Evolutionary conservation across 805 yeast species (phyloP), one percentile per base, ranked within the genome.

Genomic region (Nakazawaea ishiwadae): DNA sequence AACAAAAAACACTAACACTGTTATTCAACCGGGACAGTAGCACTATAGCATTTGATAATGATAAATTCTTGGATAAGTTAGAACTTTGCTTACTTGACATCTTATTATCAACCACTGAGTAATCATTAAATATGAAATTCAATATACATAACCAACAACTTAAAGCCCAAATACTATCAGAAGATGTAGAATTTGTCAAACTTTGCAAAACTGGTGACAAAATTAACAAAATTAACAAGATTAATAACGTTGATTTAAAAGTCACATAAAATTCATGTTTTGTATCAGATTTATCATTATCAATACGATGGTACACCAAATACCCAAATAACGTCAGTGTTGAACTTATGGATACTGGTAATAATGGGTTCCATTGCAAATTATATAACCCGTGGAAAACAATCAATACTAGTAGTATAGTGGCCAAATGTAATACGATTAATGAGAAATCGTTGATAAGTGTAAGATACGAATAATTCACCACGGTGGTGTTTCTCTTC

Each of bases 101-200:
- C 8, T 12, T 14, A 28, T 28, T 14, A 14, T 11, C 7, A 12
- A 14, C 7, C 15, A 74, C 66, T 28, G 84, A 72, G 57, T 84
- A 82, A 60, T 86, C 86, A 54, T 82, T 80, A 51, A 80, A 69
- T 19, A 81, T 54, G 3, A 89, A 63, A 52, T 88, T 88, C 33
- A 80, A 64, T 9, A 87, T 51, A 24, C 85, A 79, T 12, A 93
- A 66, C 80, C 96, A 83, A 35, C 82, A 79, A 6, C 95, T 77
- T 4, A 93, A 61, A 0, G 96, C 89, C 97, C 98, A 91, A 45
- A 93, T 88, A 12, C 96, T 87, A 63, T 93, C 98, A 0, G 93
- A 83, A 0, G 96, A 79, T 0, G 96, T 88, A 0, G 96, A 84
- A 52, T 80, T 78, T 0, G 96, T 88, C 32, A 93, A 69, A 0